phyloP scores from a whole-genome alignment of 768 basidiomycete genomes.

The Tricholoma sp. region DNA sequence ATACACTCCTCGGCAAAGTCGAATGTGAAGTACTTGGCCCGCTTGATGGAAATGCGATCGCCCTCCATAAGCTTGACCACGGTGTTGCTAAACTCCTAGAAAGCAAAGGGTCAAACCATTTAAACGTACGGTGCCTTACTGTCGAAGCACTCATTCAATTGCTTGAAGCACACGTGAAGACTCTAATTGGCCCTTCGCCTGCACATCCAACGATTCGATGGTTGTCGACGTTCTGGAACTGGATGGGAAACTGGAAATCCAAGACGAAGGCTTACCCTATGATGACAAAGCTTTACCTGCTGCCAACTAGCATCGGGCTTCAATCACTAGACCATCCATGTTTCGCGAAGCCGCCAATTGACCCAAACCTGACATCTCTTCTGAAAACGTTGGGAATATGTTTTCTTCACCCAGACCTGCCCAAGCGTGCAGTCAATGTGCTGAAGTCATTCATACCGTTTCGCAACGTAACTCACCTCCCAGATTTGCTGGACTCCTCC shows the following conservation, averaged over 20 bases:
- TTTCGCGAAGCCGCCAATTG: conserved; percentile 21
- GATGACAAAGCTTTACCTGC: conserved; percentile 21
- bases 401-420: conserved; percentile 28
- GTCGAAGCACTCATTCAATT: conserved; percentile 23
- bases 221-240: conserved; percentile 39
- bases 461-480: conserved; percentile 23
- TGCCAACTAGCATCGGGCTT: conserved; percentile 30
- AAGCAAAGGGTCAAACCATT: conserved; percentile 13
- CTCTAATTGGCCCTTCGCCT: conserved; percentile 17
- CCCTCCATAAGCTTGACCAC: conserved; percentile 21
- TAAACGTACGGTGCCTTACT: conserved; percentile 29
- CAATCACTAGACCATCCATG: conserved; percentile 18
- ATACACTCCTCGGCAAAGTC: conserved; percentile 24
- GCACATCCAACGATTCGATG: conserved; percentile 22
- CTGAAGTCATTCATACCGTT: conserved; percentile 15
- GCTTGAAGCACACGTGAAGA: conserved; percentile 20
- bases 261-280: conserved; percentile 17
- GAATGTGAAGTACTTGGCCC: conserved; percentile 25
- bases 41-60: conserved; percentile 28
- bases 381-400: conserved; percentile 26
- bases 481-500: conserved; percentile 25
- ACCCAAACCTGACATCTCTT: conserved; percentile 14
- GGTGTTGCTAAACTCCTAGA: conserved; percentile 19
- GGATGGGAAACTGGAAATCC: conserved; percentile 26
- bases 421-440: conserved; percentile 13